Evolutionary conservation across 2,329 filamentous ascomycete species (phyloP).

Genomic region (Penicillium sp.): DNA sequence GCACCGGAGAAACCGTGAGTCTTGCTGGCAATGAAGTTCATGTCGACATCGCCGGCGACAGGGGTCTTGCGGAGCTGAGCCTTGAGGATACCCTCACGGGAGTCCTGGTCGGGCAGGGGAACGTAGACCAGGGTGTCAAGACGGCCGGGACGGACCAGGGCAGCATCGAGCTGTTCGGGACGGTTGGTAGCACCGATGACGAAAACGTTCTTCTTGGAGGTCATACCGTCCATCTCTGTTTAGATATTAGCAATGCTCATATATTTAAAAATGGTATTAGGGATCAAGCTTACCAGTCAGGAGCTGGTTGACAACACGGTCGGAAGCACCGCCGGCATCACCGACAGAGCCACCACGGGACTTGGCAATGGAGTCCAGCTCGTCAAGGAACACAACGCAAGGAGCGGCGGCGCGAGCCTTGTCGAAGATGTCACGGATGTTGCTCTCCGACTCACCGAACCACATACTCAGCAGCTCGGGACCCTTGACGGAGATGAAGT

Average conservation of each 20-base stretch:
- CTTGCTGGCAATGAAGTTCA: slow-evolving; percentile 91
- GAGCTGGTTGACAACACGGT: slow-evolving; percentile 99
- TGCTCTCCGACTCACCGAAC: slow-evolving; percentile 99
- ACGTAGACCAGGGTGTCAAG: slow-evolving; percentile 98
- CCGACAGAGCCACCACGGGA: slow-evolving; percentile 95
- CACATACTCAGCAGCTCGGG: slow-evolving; percentile 99
- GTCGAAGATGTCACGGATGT: slow-evolving; percentile 99
- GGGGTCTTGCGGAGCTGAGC: slow-evolving; percentile 99
- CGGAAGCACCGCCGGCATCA: slow-evolving; percentile 95
- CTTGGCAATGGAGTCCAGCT: slow-evolving; percentile 98
- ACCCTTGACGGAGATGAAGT: slow-evolving; percentile 99
- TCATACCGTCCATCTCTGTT: slow-evolving; percentile 98
- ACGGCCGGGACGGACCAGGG: slow-evolving; percentile 96
- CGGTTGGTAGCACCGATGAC: slow-evolving; percentile 99
- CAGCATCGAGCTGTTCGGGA: slow-evolving; percentile 97
- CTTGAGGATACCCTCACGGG: slow-evolving; percentile 86
- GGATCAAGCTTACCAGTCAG: slow-evolving; percentile 74
- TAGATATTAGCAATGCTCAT: slow-evolving; percentile 46
- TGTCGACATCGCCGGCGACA: slow-evolving; percentile 82
- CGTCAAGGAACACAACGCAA: slow-evolving; percentile 98
- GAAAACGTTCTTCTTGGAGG: slow-evolving; percentile 99
- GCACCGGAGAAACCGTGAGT: slow-evolving; percentile 99
- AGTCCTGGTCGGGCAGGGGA: slow-evolving; percentile 88
- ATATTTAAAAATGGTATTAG: background rate
- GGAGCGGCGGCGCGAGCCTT: slow-evolving; percentile 97